A percentile compares a stretch with the other conserved stretches of the same genome.
Conservation (phyloP, 2,329 filamentous ascomycete species). For the Pseudogymnoascus sp. region DNA sequence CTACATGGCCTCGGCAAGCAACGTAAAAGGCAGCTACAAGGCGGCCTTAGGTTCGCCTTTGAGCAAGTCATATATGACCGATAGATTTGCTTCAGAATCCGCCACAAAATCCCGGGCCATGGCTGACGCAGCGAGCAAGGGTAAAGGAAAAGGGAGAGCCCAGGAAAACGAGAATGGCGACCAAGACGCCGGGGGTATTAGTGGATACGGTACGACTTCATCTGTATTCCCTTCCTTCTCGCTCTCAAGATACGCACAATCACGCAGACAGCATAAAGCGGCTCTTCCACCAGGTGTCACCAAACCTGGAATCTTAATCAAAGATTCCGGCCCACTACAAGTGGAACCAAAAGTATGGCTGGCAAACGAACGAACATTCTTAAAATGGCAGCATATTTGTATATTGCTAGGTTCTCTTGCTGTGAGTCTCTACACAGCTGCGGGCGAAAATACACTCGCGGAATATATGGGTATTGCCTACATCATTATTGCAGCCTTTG, state of each 20-base stretch:
- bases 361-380: constrained; percentile 94
- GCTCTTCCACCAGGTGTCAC: constrained; percentile 78
- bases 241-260: constrained; percentile 64
- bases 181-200: constrained; percentile 24
- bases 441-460: constrained; percentile 69
- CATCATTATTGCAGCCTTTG: constrained; percentile 71
- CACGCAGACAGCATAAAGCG: constrained; percentile 41
- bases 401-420: constrained; percentile 79
- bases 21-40: constrained; percentile 42
- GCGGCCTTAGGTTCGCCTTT: constrained; percentile 57
- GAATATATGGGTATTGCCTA: constrained; percentile 75
- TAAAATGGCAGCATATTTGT: constrained; percentile 97
- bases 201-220: constrained; percentile 50
- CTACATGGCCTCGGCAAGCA: constrained; percentile 53
- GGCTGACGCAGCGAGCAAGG: constrained; percentile 26
- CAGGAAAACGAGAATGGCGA: constrained; percentile 27
- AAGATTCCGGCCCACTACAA: constrained; percentile 83
- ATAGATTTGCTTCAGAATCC: constrained; percentile 42
- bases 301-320: constrained; percentile 81
- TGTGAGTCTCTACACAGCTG: constrained; percentile 80
- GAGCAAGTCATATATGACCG: constrained; percentile 55
- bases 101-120: constrained; percentile 22
- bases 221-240: constrained; percentile 77
- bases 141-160: constrained; percentile 14
- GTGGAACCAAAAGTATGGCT: constrained; percentile 99